Conservation (phyloP, 2,329 filamentous ascomycete genomes). For the Fusarium palustre region DNA sequence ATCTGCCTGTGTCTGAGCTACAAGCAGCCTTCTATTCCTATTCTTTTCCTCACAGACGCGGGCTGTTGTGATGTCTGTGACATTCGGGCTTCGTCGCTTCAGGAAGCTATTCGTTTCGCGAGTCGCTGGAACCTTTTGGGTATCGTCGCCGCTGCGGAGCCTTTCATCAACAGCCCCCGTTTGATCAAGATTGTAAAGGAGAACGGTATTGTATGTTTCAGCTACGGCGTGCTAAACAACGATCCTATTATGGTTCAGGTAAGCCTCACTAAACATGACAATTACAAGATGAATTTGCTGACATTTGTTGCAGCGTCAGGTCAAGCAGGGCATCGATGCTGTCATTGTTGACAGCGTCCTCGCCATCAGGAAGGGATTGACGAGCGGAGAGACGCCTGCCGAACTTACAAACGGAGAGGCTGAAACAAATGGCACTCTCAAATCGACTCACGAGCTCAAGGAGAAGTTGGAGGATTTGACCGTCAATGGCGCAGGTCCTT, state of each 20-base stretch:
- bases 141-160: slow-evolving; percentile 88
- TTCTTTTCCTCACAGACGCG: slow-evolving; percentile 93
- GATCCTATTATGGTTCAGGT: slow-evolving; percentile 87
- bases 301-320: slow-evolving; percentile 73
- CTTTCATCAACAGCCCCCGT: slow-evolving; percentile 87
- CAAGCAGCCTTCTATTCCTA: slow-evolving; percentile 97
- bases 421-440: slow-evolving; percentile 34
- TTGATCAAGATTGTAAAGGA: slow-evolving; percentile 95
- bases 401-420: slow-evolving; percentile 24
- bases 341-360: slow-evolving; percentile 97
- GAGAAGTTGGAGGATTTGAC: slow-evolving; percentile 41
- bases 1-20: slow-evolving; percentile 94
- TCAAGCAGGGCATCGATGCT: slow-evolving; percentile 94
- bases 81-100: slow-evolving; percentile 88
- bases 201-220: slow-evolving; percentile 91
- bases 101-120: slow-evolving; percentile 95
- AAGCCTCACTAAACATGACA: slow-evolving; percentile 50
- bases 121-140: slow-evolving; percentile 94
- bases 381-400: slow-evolving; percentile 52
- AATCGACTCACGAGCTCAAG: slow-evolving; percentile 26
- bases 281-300: slow-evolving; percentile 6
- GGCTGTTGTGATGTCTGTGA: slow-evolving; percentile 86
- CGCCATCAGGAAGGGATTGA: slow-evolving; percentile 90
- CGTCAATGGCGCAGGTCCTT: slow-evolving; percentile 36
- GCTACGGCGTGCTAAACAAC: slow-evolving; percentile 93